Conservation (phyloP, 2,329 filamentous ascomycete genomes). For the Nothophoma quercina region DNA sequence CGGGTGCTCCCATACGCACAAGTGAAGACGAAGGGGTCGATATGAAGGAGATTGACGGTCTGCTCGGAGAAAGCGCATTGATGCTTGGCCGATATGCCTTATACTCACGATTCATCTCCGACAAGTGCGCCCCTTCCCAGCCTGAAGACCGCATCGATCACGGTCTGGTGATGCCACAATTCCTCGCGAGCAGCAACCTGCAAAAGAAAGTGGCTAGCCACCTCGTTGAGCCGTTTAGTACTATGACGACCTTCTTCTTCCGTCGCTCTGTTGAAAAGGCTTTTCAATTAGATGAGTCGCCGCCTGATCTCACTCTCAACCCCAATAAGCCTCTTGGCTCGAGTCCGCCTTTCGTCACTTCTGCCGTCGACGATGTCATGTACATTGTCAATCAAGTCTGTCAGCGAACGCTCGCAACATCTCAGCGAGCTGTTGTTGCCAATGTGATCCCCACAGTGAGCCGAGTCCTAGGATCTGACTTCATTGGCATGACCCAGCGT, state of each 20-base stretch:
- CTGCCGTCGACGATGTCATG: slow-evolving; percentile 98
- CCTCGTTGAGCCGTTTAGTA: slow-evolving; percentile 82
- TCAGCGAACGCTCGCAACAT: slow-evolving; percentile 84
- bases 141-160: slow-evolving; percentile 64
- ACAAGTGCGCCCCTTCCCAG: slow-evolving; percentile 70
- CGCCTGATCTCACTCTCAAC: slow-evolving; percentile 78
- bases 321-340: slow-evolving; percentile 74
- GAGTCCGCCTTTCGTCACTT: slow-evolving; percentile 89
- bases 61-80: slow-evolving; percentile 85
- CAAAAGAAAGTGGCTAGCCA: slow-evolving; percentile 78
- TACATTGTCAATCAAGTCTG: slow-evolving; percentile 96
- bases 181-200: slow-evolving; percentile 81
- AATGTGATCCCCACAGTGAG: slow-evolving; percentile 81
- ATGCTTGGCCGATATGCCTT: slow-evolving; percentile 95
- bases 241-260: slow-evolving; percentile 96
- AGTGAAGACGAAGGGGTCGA: slow-evolving; percentile 93
- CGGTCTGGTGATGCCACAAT: slow-evolving; percentile 71
- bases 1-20: slow-evolving; percentile 61
- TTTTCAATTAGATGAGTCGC: slow-evolving; percentile 93
- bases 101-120: slow-evolving; percentile 86
- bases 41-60: slow-evolving; percentile 92
- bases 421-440: slow-evolving; percentile 78
- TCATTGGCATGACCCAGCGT: slow-evolving; percentile 94
- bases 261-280: slow-evolving; percentile 95
- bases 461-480: slow-evolving; percentile 84